Evolutionary conservation across 208 protist genomes (phyloP).

Genomic region (Trichomonas vaginalis): DNA sequence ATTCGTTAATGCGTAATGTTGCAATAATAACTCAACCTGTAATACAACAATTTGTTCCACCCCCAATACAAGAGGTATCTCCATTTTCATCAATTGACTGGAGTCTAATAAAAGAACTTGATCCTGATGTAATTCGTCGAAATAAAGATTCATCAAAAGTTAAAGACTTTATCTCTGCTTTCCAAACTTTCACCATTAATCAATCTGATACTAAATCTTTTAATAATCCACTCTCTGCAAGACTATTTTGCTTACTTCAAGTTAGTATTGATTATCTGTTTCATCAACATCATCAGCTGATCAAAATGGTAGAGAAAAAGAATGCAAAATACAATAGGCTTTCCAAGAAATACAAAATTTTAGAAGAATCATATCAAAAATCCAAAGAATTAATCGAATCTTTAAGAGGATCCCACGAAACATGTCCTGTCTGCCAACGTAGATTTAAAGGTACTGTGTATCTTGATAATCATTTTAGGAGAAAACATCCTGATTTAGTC

Average conservation of each 20-base stretch:
- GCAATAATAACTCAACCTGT: background rate
- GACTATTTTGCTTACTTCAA: background rate
- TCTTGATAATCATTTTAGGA: background rate
- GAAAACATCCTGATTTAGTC: background rate
- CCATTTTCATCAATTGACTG: background rate
- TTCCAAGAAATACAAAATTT: background rate
- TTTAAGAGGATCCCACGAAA: background rate
- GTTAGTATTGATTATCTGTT: background rate
- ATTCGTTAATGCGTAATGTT: background rate
- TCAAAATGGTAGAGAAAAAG: background rate
- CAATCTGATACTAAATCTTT: background rate
- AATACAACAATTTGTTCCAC: background rate
- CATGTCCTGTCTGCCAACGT: background rate
- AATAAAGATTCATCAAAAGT: background rate
- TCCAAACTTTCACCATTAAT: background rate
- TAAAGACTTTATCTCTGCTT: background rate
- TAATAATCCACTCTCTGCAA: background rate
- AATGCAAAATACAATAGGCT: background rate
- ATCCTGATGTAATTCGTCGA: background rate
- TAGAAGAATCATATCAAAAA: background rate
- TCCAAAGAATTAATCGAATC: background rate
- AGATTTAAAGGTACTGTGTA: background rate
- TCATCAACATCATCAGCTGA: background rate
- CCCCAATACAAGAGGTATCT: background rate
- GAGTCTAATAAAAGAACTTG: background rate